Evolutionary conservation across 495 filamentous ascomycete genomes (phyloP), one percentile per base, ranked within the genome.

Genomic region (Hypoxylon trugodes): DNA sequence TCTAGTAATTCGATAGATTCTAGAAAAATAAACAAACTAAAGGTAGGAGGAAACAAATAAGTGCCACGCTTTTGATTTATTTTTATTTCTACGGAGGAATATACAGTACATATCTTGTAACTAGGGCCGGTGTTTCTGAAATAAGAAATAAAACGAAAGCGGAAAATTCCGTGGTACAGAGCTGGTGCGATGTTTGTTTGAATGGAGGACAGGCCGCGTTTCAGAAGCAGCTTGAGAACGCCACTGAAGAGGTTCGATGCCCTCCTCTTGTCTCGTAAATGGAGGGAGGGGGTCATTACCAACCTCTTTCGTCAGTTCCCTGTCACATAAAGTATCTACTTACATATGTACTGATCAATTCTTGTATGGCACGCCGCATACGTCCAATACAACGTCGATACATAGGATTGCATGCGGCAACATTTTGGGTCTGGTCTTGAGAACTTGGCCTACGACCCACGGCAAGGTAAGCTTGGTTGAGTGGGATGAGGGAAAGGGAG

Each of bases 131-230:
- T 50, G 49, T 60, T 55, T 53, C 58, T 48, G 13, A n/a, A 35
- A 35, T n/a, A n/a, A n/a, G n/a, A n/a, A n/a, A n/a, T n/a, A n/a
- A n/a, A n/a, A n/a, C n/a, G 55, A 54, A 65, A 65, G 50, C 62
- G 55, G 62, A n/a, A 50, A 26, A 41, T 54, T 48, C 54, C 61
- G 47, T 24, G 4, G 21, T 37, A 25, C 24, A 16, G 40, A 16
- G 36, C 51, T 54, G 49, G 24, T 19, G 59, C 52, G 22, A 54
- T 61, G 33, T 54, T 54, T 59, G 54, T 66, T 61, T 66, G 56
- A 56, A 56, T 40, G 45, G 45, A 51, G 60, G 38, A 37, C 37
- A 45, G 28, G 36, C 41, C 41, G 24, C 49, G 58, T 61, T 61
- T 61, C 58, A 61, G 49, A 61, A 24, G 26, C n/a, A 46, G 21